Evolutionary conservation across 768 basidiomycete species (phyloP), one percentile per base, ranked within the genome.

Genomic region (Auricularia auricula-judae): DNA sequence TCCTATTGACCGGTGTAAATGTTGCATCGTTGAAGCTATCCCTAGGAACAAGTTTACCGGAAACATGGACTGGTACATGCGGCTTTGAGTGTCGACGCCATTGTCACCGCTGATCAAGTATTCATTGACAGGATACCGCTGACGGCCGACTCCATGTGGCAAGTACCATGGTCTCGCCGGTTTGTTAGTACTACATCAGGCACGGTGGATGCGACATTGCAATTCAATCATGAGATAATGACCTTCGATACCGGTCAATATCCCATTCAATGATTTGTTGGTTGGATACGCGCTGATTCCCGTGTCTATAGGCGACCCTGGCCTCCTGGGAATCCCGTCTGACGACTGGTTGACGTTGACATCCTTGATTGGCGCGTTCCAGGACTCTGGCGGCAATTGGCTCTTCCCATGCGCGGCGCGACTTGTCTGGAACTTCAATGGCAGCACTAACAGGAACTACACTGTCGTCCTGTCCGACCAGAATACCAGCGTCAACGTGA

Each of bases 31-130:
- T 5, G 5, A 5, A 51, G 29, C 29, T 29, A 29, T 29, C 29
- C 29, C 3, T 33, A 51, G 43, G 54, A 64, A 64, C 39, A 64
- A 64, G 63, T 64, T 59, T 53, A 64, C 63, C 3, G 63, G 63
- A 3, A 51, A n/a, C 23, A 58, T 64, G n/a, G 63, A 64, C 63
- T 64, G 63, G 63, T 59, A 23, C 5, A 29, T 42, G 8, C 7
- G 12, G 8, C 39, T 7, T 1, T 7, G 39, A 42, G 12, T 8
- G 39, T 42, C 12, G 8, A 14, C 3, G 12, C 39, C 12, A 7
- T 42, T 14, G 39, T 7, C 39, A 42, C 7, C 39, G 18, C 47
- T 12, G 5, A 51, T 51, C 18, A 51, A 18, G 1, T 18, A 11
- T 44, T 51, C 7, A 42, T 51, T 5, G 11, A 10, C 56, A 59